Percentiles rank a stretch among this genome's conserved stretches.
Conservation (phyloP, 805 yeast species). For the Starmerella stigmatis region DNA sequence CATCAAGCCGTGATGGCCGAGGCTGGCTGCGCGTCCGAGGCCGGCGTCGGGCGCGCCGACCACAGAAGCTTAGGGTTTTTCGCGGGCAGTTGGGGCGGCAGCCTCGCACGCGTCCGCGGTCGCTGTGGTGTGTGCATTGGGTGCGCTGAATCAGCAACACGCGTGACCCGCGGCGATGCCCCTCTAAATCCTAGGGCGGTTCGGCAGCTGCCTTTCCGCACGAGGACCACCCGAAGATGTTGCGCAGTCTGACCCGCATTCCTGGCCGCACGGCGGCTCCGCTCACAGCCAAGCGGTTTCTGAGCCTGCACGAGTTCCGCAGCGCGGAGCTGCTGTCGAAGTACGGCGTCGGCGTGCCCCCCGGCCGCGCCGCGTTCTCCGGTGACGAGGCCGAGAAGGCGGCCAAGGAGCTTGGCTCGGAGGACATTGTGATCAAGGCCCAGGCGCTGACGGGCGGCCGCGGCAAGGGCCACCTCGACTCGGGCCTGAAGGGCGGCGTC, state of each 20-base stretch:
- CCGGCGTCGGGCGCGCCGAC: too few species aligned
- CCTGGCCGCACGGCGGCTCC: constrained; percentile 7
- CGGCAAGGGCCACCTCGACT: constrained; percentile 97
- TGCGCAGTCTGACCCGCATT: constrained; percentile 9
- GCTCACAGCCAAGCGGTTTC: constrained; percentile 42
- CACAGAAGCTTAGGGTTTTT: too few species aligned
- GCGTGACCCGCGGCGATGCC: constrained; percentile 3
- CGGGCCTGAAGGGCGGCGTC: constrained; percentile 94
- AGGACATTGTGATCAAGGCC: constrained; percentile 89
- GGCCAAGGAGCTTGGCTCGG: constrained; percentile 61
- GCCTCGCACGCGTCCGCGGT: too few species aligned
- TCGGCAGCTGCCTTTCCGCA: background rate
- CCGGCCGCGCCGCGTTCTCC: constrained; percentile 82
- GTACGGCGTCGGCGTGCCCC: constrained; percentile 85
- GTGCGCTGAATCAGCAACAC: constrained; percentile 3
- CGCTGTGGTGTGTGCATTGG: too few species aligned
- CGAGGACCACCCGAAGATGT: constrained; percentile 7
- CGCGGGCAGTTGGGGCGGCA: too few species aligned
- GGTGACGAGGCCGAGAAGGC: constrained; percentile 77
- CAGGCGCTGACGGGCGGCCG: constrained; percentile 99
- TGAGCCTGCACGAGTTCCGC: constrained; percentile 92
- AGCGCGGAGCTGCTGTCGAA: constrained; percentile 74
- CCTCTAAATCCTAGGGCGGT: background rate
- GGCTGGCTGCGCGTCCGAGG: too few species aligned
- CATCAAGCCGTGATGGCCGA: too few species aligned